phyloP scores from a whole-genome alignment of 2,329 filamentous ascomycete species.

The Ophiostoma quercus region DNA sequence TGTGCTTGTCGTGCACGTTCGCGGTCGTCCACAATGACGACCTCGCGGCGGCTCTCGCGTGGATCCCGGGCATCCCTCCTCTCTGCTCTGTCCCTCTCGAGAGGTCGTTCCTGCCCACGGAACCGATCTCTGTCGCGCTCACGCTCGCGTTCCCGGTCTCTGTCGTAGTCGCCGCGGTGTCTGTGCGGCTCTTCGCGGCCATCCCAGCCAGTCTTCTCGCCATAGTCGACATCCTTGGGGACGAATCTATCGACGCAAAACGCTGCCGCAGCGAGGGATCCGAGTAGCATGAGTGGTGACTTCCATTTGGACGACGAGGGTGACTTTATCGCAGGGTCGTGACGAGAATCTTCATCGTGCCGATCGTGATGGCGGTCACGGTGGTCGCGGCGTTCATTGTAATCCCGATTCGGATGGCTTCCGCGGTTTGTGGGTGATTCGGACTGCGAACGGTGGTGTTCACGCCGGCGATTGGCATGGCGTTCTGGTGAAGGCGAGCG shows the following conservation, averaged over 20 bases:
- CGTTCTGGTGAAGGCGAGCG: neutral
- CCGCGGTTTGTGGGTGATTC: neutral
- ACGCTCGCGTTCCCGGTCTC: neutral
- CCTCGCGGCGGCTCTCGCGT: neutral
- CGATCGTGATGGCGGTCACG: neutral
- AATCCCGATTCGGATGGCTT: neutral
- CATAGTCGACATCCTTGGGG: conserved; percentile 38
- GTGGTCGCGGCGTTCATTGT: neutral
- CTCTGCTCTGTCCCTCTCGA: conserved; percentile 1
- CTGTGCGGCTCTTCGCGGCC: conserved; percentile 16
- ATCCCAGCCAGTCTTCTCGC: conserved; percentile 37
- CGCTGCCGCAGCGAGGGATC: conserved; percentile 37
- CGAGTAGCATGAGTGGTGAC: conserved; percentile 38
- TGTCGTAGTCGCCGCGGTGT: neutral
- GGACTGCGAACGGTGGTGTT: conserved; percentile 3
- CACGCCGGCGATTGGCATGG: neutral
- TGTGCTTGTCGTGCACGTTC: neutral
- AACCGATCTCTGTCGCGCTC: neutral
- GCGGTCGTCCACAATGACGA: neutral
- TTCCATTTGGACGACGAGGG: conserved; percentile 29
- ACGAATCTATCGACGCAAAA: conserved; percentile 37
- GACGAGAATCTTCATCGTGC: neutral
- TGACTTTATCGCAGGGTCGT: neutral
- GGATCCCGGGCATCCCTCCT: neutral
- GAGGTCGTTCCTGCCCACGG: neutral